Evolutionary conservation across 257 asterid genomes (phyloP).

Genomic region (Capsicum baccatum): DNA sequence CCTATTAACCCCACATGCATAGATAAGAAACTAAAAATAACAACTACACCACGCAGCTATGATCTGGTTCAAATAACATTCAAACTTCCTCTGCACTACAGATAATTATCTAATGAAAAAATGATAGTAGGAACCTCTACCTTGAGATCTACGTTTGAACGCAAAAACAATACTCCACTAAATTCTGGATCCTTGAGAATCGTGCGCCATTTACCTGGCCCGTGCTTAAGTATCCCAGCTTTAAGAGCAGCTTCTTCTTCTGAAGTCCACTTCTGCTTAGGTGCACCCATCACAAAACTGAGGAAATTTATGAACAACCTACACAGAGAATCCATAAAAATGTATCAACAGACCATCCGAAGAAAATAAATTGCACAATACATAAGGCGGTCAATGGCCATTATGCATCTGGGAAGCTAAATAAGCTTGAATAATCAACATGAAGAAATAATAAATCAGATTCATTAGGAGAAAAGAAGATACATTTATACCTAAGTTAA

Average conservation of each 20-base stretch:
- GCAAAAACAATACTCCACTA: conserved; percentile 71
- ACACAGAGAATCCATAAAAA: conserved; percentile 6
- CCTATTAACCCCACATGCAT: background rate
- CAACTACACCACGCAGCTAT: background rate
- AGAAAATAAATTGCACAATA: background rate
- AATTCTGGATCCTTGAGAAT: conserved; percentile 93
- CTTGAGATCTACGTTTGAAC: conserved; percentile 98
- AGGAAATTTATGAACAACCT: conserved; percentile 24
- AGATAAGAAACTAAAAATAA: background rate
- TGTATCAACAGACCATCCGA: conserved; percentile 13
- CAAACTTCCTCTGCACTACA: background rate
- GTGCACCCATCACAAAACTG: conserved; percentile 76
- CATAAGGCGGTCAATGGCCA: background rate
- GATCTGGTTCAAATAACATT: conserved; percentile 10
- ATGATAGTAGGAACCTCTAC: conserved; percentile 41
- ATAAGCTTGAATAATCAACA: conserved; percentile 17
- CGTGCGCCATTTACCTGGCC: conserved; percentile 97
- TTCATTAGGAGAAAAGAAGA: conserved; percentile 26
- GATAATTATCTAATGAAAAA: conserved; percentile 1
- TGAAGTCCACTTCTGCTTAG: conserved; percentile 97
- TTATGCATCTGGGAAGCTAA: background rate
- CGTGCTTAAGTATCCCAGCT: conserved; percentile 96
- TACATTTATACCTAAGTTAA: background rate
- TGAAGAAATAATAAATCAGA: background rate
- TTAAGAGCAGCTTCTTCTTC: conserved; percentile 98